Conservation (phyloP, 1,284 basidiomycete species). For the Macrocybe sp. region DNA sequence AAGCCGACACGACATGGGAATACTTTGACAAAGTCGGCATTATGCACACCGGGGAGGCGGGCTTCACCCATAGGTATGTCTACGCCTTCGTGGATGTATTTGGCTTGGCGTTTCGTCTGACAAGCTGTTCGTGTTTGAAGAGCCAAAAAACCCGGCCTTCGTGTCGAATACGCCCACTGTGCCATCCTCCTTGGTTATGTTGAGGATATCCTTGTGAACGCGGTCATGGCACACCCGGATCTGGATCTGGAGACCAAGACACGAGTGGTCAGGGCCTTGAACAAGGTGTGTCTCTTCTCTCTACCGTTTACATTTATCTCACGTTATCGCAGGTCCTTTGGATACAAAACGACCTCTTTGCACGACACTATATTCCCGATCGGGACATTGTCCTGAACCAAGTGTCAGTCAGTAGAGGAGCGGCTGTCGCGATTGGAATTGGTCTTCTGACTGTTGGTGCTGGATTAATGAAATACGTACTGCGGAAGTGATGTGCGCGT, state of each 20-base stretch:
- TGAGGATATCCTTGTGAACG: conserved; percentile 25
- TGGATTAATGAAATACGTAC: neutral
- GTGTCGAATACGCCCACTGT: conserved; percentile 26
- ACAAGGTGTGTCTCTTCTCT: conserved; percentile 30
- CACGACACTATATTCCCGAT: conserved; percentile 36
- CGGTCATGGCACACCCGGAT: conserved; percentile 24
- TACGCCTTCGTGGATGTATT: neutral
- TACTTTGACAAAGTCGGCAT: conserved; percentile 45
- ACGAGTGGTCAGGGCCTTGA: conserved; percentile 35
- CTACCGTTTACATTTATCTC: neutral
- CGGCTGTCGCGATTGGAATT: neutral
- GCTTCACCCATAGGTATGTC: conserved; percentile 30
- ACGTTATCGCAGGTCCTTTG: conserved; percentile 30
- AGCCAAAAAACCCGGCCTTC: conserved; percentile 20
- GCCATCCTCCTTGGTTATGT: conserved; percentile 24
- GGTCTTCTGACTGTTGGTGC: neutral
- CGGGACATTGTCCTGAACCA: neutral
- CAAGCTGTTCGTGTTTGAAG: conserved; percentile 4
- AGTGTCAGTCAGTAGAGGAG: neutral
- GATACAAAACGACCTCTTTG: conserved; percentile 45
- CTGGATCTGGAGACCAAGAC: conserved; percentile 32
- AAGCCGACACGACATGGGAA: conserved; percentile 35
- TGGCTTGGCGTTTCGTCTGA: no score
- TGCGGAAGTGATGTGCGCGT: no score
- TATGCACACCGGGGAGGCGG: conserved; percentile 42